These are phyloP conservation scores for Penicillium argentinense DNA, from an alignment of 495 filamentous ascomycete species.

Conservation along the genomic window DNA sequence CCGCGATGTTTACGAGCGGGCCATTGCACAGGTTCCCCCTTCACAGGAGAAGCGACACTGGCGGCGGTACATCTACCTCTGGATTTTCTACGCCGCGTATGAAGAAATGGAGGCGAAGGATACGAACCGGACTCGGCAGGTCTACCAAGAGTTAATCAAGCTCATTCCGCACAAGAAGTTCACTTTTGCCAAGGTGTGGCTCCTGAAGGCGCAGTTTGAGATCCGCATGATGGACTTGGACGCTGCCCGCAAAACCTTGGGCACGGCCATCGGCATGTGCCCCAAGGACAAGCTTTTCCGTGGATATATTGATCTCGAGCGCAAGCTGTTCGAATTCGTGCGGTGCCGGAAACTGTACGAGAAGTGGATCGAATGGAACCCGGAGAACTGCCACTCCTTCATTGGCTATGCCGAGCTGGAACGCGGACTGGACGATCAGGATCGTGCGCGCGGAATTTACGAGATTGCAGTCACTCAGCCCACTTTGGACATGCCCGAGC, in stretches of 20 bases:
- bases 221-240: constrained; percentile 80
- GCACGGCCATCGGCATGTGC: constrained; percentile 87
- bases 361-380: constrained; percentile 89
- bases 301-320: constrained; percentile 88
- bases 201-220: constrained; percentile 91
- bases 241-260: constrained; percentile 81
- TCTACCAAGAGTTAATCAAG: constrained; percentile 85
- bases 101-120: constrained; percentile 87
- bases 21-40: constrained; percentile 93
- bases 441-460: constrained; percentile 86
- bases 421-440: constrained; percentile 82
- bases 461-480: constrained; percentile 85
- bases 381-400: constrained; percentile 88
- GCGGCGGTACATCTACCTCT: constrained; percentile 95
- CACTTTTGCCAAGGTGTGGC: constrained; percentile 96
- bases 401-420: constrained; percentile 93
- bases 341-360: constrained; percentile 89
- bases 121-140: constrained; percentile 75
- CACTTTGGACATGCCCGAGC: constrained; percentile 93
- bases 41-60: constrained; percentile 97
- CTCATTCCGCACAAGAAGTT: constrained; percentile 95
- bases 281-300: constrained; percentile 95
- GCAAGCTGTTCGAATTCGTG: constrained; percentile 87
- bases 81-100: constrained; percentile 95
- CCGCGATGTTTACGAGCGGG: constrained; percentile 91